Evolutionary conservation across 129 eudicot genomes (phyloP).

Genomic region (Ambrosia artemisiifolia): DNA sequence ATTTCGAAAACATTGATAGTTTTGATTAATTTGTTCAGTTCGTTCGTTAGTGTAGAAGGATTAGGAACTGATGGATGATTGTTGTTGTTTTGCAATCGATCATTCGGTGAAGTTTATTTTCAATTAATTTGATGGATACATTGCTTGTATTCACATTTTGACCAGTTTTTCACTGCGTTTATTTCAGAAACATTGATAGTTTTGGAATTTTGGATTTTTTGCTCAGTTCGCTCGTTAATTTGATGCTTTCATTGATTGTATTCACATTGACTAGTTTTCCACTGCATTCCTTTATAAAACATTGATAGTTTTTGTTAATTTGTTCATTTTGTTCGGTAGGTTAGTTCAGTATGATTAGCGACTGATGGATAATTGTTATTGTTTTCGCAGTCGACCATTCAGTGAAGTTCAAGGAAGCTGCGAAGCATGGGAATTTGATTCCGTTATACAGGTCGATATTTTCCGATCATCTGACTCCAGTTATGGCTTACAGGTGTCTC

Average conservation of each 20-base stretch:
- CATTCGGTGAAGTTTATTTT: conserved; percentile 63
- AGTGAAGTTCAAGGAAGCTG: conserved; percentile 80
- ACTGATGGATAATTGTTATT: conserved; percentile 7
- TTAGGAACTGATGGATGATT: not conserved
- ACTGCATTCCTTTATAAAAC: not conserved
- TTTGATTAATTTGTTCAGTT: not conserved
- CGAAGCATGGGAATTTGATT: conserved; percentile 81
- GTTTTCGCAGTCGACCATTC: conserved; percentile 61
- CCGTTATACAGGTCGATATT: conserved; percentile 76
- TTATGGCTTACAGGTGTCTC: conserved; percentile 88
- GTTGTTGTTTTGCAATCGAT: conserved; percentile 49
- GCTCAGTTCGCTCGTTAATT: too few relatives aligned
- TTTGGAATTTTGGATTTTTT: too few relatives aligned
- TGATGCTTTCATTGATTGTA: not conserved
- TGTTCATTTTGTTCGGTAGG: not conserved
- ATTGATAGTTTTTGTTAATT: not conserved
- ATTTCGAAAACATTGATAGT: not conserved
- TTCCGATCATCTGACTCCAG: conserved; percentile 93
- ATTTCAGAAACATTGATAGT: not conserved
- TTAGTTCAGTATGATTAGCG: not conserved
- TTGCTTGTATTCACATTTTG: not conserved
- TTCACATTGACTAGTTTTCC: not conserved
- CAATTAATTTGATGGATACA: not conserved
- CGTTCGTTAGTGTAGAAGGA: not conserved
- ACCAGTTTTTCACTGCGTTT: not conserved